phyloP scores from a whole-genome alignment of 2,329 filamentous ascomycete species.

The Aspergillus quadrilineatus region DNA sequence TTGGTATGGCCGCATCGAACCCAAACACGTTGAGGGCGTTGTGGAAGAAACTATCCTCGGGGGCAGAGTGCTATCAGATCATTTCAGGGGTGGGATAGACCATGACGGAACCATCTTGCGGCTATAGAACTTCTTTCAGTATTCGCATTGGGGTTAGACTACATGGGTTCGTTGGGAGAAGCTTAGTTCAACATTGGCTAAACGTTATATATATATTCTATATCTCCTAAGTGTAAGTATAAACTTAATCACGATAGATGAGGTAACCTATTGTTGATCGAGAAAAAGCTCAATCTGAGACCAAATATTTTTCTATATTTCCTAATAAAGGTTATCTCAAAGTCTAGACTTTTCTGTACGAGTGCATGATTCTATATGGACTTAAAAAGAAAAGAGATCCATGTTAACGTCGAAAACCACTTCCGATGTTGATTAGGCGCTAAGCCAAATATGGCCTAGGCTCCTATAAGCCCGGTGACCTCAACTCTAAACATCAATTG shows the following conservation, averaged over 20 bases:
- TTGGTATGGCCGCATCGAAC: conserved; percentile 80
- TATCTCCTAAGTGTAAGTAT: too few relatives aligned
- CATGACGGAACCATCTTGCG: conserved; percentile 70
- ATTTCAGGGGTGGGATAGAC: conserved; percentile 86
- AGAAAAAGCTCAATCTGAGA: too few relatives aligned
- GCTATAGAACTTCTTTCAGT: conserved; percentile 22
- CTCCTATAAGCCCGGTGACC: background rate
- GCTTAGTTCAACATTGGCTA: background rate
- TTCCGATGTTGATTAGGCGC: background rate
- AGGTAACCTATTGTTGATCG: too few relatives aligned
- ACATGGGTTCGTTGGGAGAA: background rate
- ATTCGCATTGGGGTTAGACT: background rate
- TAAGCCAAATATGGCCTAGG: conserved; percentile 5
- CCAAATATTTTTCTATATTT: too few relatives aligned
- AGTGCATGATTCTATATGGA: background rate
- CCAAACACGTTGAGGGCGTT: conserved; percentile 86
- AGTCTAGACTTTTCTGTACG: too few relatives aligned
- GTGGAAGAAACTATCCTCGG: conserved; percentile 82
- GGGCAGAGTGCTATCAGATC: conserved; percentile 78
- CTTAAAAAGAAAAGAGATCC: background rate
- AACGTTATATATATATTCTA: too few relatives aligned
- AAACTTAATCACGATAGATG: too few relatives aligned
- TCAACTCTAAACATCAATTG: conserved; percentile 1
- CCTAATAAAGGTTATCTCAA: too few relatives aligned
- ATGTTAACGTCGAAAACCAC: background rate